Evolutionary conservation across 192 early-diverging fungal genomes (phyloP), one percentile per base, ranked within the genome.

Genomic region (Kickxella alabastrina): DNA sequence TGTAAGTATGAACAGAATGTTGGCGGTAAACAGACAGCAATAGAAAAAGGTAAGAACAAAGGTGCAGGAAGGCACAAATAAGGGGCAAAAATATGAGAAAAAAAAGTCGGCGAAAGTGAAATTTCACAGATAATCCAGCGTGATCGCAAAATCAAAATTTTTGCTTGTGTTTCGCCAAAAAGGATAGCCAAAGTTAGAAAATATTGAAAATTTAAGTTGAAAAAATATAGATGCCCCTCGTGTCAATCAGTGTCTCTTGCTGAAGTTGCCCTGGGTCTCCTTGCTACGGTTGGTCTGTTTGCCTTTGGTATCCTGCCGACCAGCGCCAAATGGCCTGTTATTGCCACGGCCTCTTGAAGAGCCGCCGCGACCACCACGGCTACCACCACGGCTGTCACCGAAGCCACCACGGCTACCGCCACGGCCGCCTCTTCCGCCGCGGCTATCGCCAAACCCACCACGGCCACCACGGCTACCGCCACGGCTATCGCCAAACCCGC

Each of bases 241-340:
- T 47, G 10, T 10, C 43, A 6, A 17, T 47, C 24, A 52, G 12
- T 52, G 36, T 24, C 50, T 14, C 50, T 47, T 52, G 37, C 27
- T 52, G 23, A 32, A 35, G 36, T 52, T 52, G 19, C 50, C 50
- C 35, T 42, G 40, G 4, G 37, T 42, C 6, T 23, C 8, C 40
- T 52, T 42, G 25, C 40, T 52, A 4, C 40, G 50, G 22, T 52
- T 52, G 5, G 23, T 15, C 50, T 28, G 8, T 27, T 52, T 36
- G 23, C 18, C 3, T 4, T 36, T 34, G 31, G 28, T 6, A 13
- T 22, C 32, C 21, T 5, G 4, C 4, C 23, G 14, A 25, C n/a
- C 23, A 34, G 32, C 28, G 27, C 24, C 45, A 48, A 40, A 32
- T n/a, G n/a, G n/a, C n/a, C n/a, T n/a, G n/a, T n/a, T n/a, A n/a